phyloP scores from a whole-genome alignment of 352 stramenopile species.

The Globisporangium solare region DNA sequence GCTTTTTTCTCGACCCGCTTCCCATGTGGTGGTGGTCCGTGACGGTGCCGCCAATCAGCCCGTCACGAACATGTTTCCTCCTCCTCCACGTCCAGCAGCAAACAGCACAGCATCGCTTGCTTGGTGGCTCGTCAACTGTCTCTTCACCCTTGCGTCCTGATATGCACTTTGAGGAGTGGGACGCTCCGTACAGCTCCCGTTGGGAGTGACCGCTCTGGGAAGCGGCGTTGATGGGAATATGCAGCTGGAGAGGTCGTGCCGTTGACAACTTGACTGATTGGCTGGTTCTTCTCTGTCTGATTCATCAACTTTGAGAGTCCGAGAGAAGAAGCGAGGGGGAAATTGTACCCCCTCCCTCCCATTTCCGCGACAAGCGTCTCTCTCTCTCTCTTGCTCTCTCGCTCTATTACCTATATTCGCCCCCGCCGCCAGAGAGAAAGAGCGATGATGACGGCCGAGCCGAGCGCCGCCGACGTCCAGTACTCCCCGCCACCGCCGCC shows the following conservation, averaged over 20 bases:
- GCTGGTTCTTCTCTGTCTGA: constrained; percentile 16
- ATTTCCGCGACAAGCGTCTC: background rate
- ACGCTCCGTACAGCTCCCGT: background rate
- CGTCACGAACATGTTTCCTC: no score
- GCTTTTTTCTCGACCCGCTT: no score
- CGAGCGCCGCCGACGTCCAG: constrained; percentile 43
- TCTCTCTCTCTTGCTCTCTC: constrained; percentile 3
- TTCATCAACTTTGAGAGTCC: constrained; percentile 6
- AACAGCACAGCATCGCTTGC: no score
- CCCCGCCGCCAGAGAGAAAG: background rate
- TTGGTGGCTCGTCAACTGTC: constrained; percentile 2
- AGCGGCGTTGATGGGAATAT: constrained; percentile 3
- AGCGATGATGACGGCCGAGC: constrained; percentile 57
- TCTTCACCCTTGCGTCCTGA: constrained; percentile 6
- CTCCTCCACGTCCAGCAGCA: no score
- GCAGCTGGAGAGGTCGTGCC: constrained; percentile 2
- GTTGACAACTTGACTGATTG: constrained; percentile 17
- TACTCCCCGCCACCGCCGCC: constrained; percentile 21
- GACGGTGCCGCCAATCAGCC: background rate
- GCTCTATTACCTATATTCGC: background rate
- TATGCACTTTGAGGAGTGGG: constrained; percentile 4
- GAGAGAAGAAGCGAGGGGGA: background rate
- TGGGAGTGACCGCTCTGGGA: background rate
- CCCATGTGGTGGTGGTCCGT: no score
- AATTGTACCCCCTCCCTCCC: constrained; percentile 8